Percentiles rank a stretch among this genome's conserved stretches.
Evolutionary conservation across 495 filamentous ascomycete species (phyloP).

Genomic region (Aspergillus incahuasiensis): DNA sequence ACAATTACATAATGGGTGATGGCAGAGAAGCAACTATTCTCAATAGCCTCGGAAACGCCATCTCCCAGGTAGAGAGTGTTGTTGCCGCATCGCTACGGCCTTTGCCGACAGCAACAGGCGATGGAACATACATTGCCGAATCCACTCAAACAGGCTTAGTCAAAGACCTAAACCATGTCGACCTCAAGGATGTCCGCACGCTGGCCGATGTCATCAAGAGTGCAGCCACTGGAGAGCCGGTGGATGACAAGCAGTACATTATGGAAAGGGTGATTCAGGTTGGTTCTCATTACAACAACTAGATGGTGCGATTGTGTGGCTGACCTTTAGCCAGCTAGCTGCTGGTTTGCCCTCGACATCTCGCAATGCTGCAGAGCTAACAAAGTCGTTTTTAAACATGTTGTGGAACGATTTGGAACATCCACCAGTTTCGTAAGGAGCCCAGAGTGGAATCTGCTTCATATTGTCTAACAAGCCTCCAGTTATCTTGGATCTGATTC

Average conservation of each 20-base stretch:
- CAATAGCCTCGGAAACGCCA: conserved; percentile 29
- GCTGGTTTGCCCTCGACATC: conserved; percentile 51
- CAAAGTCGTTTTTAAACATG: conserved; percentile 54
- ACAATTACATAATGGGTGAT: conserved; percentile 21
- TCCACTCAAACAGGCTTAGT: conserved; percentile 30
- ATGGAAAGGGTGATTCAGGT: conserved; percentile 54
- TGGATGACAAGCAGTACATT: conserved; percentile 72
- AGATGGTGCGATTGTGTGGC: neutral
- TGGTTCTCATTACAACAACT: neutral
- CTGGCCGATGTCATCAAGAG: conserved; percentile 52
- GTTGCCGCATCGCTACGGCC: conserved; percentile 56
- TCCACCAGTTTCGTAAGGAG: conserved; percentile 54
- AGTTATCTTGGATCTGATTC: conserved; percentile 50
- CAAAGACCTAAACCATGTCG: conserved; percentile 37
- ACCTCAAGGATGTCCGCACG: conserved; percentile 38
- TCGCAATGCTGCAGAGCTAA: conserved; percentile 47
- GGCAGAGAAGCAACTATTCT: conserved; percentile 9
- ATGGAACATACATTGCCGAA: conserved; percentile 48
- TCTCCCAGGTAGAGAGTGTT: conserved; percentile 51
- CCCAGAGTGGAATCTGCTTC: neutral
- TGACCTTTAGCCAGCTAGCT: conserved; percentile 27
- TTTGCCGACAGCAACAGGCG: conserved; percentile 58
- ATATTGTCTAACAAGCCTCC: conserved; percentile 20
- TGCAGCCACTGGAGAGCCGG: conserved; percentile 73
- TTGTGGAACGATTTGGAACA: conserved; percentile 68